phyloP scores from a whole-genome alignment of 1,139 yeast genomes.

The Kazachstania sp. region DNA sequence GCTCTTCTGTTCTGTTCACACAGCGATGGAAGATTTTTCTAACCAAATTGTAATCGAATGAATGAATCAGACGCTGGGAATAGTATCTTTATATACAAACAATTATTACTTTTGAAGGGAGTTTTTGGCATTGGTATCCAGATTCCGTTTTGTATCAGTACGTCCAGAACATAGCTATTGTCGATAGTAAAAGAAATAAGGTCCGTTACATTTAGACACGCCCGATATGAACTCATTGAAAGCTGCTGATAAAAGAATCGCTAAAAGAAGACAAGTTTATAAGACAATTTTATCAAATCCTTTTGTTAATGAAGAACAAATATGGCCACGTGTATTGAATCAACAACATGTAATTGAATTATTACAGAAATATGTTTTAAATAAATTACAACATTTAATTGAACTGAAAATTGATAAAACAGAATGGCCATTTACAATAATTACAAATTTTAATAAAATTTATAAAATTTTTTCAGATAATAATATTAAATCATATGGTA shows the following conservation, averaged over 20 bases:
- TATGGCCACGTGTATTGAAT: constrained; percentile 27
- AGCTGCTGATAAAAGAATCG: constrained; percentile 19
- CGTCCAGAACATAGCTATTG: no score
- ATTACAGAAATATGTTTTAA: constrained; percentile 16
- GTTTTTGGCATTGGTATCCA: no score
- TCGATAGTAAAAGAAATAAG: no score
- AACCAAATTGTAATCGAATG: no score
- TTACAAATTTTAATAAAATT: constrained; percentile 19
- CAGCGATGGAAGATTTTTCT: no score
- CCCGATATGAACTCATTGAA: constrained; percentile 11
- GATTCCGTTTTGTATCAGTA: no score
- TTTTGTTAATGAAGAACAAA: constrained; percentile 21
- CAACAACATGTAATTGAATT: constrained; percentile 22
- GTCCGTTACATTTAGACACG: not conserved
- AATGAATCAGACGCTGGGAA: no score
- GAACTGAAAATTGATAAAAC: not conserved
- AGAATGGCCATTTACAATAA: constrained; percentile 17
- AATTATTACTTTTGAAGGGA: no score
- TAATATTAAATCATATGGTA: not conserved
- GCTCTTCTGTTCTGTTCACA: no score
- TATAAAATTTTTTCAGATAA: constrained; percentile 11
- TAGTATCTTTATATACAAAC: no score
- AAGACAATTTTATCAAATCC: constrained; percentile 28
- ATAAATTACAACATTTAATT: constrained; percentile 9
- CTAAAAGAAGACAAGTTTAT: constrained; percentile 25